Evolutionary conservation across 805 yeast genomes (phyloP).

Genomic region (Saccharomycopsis sp.): DNA sequence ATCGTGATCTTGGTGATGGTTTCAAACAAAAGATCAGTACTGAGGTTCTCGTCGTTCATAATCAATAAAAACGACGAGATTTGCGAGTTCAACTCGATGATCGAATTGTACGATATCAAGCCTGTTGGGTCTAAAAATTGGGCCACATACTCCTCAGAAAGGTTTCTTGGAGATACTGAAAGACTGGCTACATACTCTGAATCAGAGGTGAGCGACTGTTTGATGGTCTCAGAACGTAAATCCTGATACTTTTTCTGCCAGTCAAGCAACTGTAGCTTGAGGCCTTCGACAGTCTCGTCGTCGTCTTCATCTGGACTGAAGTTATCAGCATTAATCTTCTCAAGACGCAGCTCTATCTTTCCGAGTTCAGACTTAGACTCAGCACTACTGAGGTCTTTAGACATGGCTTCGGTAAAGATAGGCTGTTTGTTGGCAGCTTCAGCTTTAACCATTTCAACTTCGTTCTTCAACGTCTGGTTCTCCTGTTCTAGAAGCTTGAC

Average conservation of each 20-base stretch:
- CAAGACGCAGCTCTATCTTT: slow-evolving; percentile 12
- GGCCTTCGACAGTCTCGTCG: slow-evolving; percentile 26
- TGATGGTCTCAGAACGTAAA: slow-evolving; percentile 32
- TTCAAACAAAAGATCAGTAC: slow-evolving; percentile 41
- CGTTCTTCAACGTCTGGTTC: slow-evolving; percentile 1
- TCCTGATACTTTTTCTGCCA: slow-evolving; percentile 50
- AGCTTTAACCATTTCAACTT: slow-evolving; percentile 10
- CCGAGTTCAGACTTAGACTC: slow-evolving; percentile 7
- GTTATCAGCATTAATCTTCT: slow-evolving; percentile 5
- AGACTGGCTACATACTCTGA: not conserved
- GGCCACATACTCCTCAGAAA: slow-evolving; percentile 28
- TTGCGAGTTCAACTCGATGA: slow-evolving; percentile 41
- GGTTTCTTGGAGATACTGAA: slow-evolving; percentile 21
- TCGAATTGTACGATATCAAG: slow-evolving; percentile 37
- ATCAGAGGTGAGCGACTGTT: slow-evolving; percentile 20
- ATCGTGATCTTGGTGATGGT: slow-evolving; percentile 45
- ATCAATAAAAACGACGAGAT: slow-evolving; percentile 31
- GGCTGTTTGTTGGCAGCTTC: slow-evolving; percentile 4
- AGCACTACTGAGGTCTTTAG: slow-evolving; percentile 6
- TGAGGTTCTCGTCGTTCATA: slow-evolving; percentile 24
- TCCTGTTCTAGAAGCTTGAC: not conserved
- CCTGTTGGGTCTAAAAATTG: slow-evolving; percentile 35
- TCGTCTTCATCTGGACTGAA: slow-evolving; percentile 14
- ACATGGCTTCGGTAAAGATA: slow-evolving; percentile 1
- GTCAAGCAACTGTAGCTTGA: slow-evolving; percentile 33